Base-by-base conservation (phyloP, 2,329 filamentous ascomycete genomes). In the Colletotrichum lini region DNA sequence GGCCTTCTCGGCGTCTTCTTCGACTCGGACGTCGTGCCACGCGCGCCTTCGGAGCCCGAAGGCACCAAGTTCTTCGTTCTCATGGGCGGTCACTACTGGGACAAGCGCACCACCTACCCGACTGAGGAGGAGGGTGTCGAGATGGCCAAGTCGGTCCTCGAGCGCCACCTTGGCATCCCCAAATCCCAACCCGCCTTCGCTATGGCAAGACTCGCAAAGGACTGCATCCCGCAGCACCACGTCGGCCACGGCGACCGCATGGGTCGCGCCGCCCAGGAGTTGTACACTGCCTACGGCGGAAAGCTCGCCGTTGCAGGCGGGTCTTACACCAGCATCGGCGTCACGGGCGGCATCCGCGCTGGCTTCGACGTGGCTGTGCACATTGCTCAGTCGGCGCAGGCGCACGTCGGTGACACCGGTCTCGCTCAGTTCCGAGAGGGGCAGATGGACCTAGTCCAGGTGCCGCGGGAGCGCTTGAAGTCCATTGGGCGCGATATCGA, bases 31-130 rank as follows among this genome's bases (percentile, higher is more conserved):
- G 88, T 83, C 40, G 73, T 78, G 65, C 73, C 76, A 53, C 77
- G 81, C 59, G 82, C 4, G 21, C 21, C 80, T 82, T 72, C 80
- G 81, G 72, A 71, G 40, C n/a, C 74, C 75, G 45, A 45, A 45
- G 64, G 75, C 65, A 74, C 78, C 80, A 0, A 94, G 94, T 50
- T 74, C 64, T 98, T 96, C 18, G 93, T 98, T 76, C 97, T 99
- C 91, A 85, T 99, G 67, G 96, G 96, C 70, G 96, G 96, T 1
- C 95, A 98, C 82, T 94, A 94, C 88, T 98, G 94, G 94, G 87
- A 94, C 79, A 30, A 97, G 94, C 16, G 98, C 97, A 80, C 82
- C 98, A 76, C 73, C 2, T 62, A 76, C 0, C 95, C 94, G 0
- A 84, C 88, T 61, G 86, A 91, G 72, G 85, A 91, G 16, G 87